A percentile compares a stretch with the other conserved stretches of the same genome.
Evolutionary conservation across 768 basidiomycete genomes (phyloP).

Genomic region (Agaricus subrufescens): DNA sequence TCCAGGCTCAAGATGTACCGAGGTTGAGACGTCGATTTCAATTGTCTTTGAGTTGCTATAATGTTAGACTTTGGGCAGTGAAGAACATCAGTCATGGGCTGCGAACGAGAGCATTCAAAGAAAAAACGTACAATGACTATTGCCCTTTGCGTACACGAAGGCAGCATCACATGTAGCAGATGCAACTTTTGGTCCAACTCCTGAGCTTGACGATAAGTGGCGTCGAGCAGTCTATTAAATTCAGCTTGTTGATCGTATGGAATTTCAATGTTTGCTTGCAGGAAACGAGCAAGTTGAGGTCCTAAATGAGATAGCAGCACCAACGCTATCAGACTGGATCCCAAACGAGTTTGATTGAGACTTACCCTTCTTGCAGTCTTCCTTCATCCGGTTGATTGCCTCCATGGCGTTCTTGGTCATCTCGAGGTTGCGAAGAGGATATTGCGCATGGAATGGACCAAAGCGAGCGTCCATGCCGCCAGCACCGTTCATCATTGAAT

Average conservation of each 20-base stretch:
- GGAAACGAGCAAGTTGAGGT: not conserved
- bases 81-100: conserved; percentile 6
- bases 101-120: not conserved
- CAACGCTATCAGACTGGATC: not conserved
- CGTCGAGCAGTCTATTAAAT: conserved; percentile 47
- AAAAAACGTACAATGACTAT: conserved; percentile 47
- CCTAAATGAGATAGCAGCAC: conserved; percentile 4
- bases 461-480: not conserved
- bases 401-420: conserved; percentile 4
- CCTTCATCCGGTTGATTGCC: conserved; percentile 4
- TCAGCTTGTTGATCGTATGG: conserved; percentile 51
- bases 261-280: conserved; percentile 25
- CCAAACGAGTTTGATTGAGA: not conserved
- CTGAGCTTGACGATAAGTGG: conserved; percentile 34
- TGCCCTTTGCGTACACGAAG: conserved; percentile 41
- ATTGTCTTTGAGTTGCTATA: conserved; percentile 37
- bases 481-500: conserved; percentile 1
- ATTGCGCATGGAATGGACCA: not conserved
- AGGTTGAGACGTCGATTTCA: conserved; percentile 32
- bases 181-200: conserved; percentile 51
- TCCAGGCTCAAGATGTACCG: conserved; percentile 36
- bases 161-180: conserved; percentile 40
- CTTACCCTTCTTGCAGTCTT: conserved; percentile 16
- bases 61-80: conserved; percentile 32
- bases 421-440: not conserved